These are phyloP conservation scores for Cryomyces antarcticus DNA, from an alignment of 495 filamentous ascomycete species.

Conservation along the genomic window DNA sequence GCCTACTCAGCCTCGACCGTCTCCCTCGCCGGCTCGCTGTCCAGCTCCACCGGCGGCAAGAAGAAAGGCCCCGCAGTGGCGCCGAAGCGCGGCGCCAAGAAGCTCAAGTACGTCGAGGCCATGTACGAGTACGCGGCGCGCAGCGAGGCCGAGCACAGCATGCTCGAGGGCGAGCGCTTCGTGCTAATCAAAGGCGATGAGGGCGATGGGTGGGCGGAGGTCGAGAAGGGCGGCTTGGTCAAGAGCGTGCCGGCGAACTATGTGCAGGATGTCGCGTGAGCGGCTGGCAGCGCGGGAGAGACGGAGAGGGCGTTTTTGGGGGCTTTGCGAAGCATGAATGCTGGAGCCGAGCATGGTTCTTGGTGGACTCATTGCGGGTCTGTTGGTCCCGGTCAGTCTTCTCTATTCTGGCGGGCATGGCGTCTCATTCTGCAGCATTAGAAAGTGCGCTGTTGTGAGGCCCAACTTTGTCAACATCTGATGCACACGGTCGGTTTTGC, in stretches of 20 bases:
- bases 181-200: conserved; percentile 66
- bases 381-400: no score
- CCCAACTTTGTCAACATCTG: no score
- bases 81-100: conserved; percentile 80
- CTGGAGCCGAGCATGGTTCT: no score
- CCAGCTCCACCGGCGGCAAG: conserved; percentile 23
- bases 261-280: conserved; percentile 41
- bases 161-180: conserved; percentile 79
- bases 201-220: conserved; percentile 92
- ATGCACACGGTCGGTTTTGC: no score
- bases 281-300: not conserved
- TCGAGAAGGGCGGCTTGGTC: conserved; percentile 75
- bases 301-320: no score
- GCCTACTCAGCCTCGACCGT: conserved; percentile 38
- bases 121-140: conserved; percentile 79
- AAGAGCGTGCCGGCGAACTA: conserved; percentile 91
- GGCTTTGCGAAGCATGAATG: no score
- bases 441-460: no score
- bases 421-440: no score
- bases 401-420: no score
- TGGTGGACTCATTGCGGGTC: no score
- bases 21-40: conserved; percentile 11
- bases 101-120: conserved; percentile 83
- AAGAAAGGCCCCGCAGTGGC: conserved; percentile 89
- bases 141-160: conserved; percentile 71